Conservation (phyloP, 257 asterid species). For the Gentiana straminea region DNA sequence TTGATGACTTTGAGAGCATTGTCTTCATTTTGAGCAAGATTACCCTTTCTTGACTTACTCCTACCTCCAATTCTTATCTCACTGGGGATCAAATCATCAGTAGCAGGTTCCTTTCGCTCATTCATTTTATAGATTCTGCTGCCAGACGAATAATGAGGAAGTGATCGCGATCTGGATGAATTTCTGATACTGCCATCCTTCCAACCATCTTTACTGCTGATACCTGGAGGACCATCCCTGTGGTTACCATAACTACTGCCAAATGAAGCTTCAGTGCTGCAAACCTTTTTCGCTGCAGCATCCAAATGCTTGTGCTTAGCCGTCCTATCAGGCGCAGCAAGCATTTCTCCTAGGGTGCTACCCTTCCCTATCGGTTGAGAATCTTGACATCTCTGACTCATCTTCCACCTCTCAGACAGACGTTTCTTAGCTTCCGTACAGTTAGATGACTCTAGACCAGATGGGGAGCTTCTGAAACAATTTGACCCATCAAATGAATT, state of each 20-base stretch:
- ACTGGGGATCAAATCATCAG: slow-evolving; percentile 19
- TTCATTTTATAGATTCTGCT: slow-evolving; percentile 32
- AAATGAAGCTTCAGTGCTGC: slow-evolving; percentile 16
- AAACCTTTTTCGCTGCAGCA: slow-evolving; percentile 22
- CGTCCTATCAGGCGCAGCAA: slow-evolving; percentile 43
- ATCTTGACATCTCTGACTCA: slow-evolving; percentile 45
- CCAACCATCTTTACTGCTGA: slow-evolving; percentile 85
- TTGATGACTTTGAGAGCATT: slow-evolving; percentile 22
- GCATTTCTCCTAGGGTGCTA: slow-evolving; percentile 81
- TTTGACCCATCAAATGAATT: slow-evolving; percentile 35
- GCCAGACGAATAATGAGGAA: slow-evolving; percentile 31
- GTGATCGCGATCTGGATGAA: slow-evolving; percentile 49
- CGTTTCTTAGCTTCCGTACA: slow-evolving; percentile 69
- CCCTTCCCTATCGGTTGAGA: slow-evolving; percentile 44
- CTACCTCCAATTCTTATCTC: slow-evolving; percentile 22
- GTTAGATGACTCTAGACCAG: slow-evolving; percentile 44
- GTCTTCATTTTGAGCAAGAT: slow-evolving; percentile 24
- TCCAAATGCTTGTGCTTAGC: slow-evolving; percentile 16
- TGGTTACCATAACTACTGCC: slow-evolving; percentile 21
- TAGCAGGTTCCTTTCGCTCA: slow-evolving; percentile 23
- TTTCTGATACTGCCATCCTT: slow-evolving; percentile 35
- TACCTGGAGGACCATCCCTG: slow-evolving; percentile 38
- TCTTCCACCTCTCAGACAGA: slow-evolving; percentile 84
- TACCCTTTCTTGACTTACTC: slow-evolving; percentile 38
- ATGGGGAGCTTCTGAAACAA: slow-evolving; percentile 26